Base-by-base conservation (phyloP, 192 early-diverging fungal genomes). In the Backusella morwellensis region DNA sequence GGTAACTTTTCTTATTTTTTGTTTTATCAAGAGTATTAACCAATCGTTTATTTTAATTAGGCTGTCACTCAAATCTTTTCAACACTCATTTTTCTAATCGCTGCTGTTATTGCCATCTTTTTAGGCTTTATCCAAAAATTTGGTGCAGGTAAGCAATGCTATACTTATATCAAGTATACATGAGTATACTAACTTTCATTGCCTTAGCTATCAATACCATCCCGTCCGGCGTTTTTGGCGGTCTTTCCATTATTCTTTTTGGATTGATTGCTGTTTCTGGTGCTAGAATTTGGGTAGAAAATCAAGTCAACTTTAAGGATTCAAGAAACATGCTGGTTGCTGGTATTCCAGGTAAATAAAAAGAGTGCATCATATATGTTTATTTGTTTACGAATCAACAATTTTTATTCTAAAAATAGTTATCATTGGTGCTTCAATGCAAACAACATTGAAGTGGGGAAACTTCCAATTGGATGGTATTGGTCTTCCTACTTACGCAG, bases 91-190 rank as follows among this genome's bases (percentile, higher is more conserved):
- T 90, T 90, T 66, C 35, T 85, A n/a, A 66, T 90, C 67, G 86
- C 89, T 21, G 86, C 88, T 36, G 8, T 80, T 15, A 81, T 90
- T 72, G 84, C 89, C 14, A 86, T 90, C 73, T 69, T 90, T 21
- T 67, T 90, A 47, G 85, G 82, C 26, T 88, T 90, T 44, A 82
- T 89, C 54, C 89, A 88, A 32, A 90, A 87, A 66, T 88, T 90
- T 68, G 87, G 84, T 26, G 89, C 89, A 35, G 73, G 75, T 76
- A 69, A 69, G 63, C 23, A 35, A 74, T 17, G 8, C 1, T 50
- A 23, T 17, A 34, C 5, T 21, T 38, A 12, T 35, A 47, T 17
- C 3, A 29, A 29, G 8, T 32, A 63, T 56, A 35, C 4, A 36
- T 17, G 34, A 34, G 19, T 12, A 34, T 35, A 68, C 15, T 68